These are phyloP conservation scores for Hypoxylon lienhwacheense DNA, from an alignment of 495 filamentous ascomycete species.

Conservation along the genomic window DNA sequence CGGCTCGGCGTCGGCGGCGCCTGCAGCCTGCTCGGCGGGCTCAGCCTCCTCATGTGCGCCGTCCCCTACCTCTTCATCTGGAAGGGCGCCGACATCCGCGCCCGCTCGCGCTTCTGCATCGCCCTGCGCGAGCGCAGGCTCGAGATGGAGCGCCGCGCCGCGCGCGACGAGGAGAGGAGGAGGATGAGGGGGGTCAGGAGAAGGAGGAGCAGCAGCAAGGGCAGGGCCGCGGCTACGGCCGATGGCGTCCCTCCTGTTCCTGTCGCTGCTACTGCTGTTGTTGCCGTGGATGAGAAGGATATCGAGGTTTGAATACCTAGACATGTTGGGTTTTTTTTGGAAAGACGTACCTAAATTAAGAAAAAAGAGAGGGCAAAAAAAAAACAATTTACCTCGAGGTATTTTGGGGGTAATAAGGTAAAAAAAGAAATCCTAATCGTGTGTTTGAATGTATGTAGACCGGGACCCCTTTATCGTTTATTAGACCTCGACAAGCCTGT, in stretches of 20 bases:
- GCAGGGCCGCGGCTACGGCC: no score
- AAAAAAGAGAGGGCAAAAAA: neutral
- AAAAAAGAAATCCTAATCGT: no score
- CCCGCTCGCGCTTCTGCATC: slow-evolving; percentile 42
- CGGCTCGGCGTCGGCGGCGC: slow-evolving; percentile 43
- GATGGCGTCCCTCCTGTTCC: no score
- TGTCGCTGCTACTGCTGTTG: neutral
- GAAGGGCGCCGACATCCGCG: slow-evolving; percentile 45
- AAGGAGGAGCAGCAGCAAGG: slow-evolving; percentile 1
- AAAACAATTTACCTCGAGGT: no score
- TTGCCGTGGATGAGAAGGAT: slow-evolving; percentile 15
- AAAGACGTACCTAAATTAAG: no score
- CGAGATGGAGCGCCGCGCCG: slow-evolving; percentile 45
- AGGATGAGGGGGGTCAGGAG: slow-evolving; percentile 36
- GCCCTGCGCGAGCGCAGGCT: slow-evolving; percentile 41
- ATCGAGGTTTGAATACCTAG: slow-evolving; percentile 4
- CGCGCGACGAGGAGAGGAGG: no score
- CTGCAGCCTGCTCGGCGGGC: slow-evolving; percentile 44
- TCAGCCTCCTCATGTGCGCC: slow-evolving; percentile 43
- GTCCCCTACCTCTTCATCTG: slow-evolving; percentile 48
- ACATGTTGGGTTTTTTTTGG: no score
- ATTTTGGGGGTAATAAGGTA: no score
- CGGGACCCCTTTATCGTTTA: no score
- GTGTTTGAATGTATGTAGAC: no score
- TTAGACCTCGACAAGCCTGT: no score